A percentile compares a stretch with the other conserved stretches of the same genome.
Conservation (phyloP, 495 filamentous ascomycete species). For the Trichoderma gamsii region DNA sequence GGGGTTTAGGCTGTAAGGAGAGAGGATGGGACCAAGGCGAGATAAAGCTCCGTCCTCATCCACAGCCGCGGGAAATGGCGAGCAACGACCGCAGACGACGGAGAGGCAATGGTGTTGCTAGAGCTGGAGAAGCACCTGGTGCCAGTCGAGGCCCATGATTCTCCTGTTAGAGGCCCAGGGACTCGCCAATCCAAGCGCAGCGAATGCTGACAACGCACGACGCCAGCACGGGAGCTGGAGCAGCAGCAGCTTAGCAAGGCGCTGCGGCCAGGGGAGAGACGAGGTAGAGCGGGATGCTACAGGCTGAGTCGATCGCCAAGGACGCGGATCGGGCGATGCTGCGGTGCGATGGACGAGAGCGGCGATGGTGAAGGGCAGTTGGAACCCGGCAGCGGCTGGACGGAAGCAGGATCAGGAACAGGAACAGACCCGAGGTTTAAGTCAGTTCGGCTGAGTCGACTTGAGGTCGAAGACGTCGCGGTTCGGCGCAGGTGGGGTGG, state of each 20-base stretch:
- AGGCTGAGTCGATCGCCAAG: neutral
- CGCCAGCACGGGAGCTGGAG: neutral
- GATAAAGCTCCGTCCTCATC: constrained; percentile 7
- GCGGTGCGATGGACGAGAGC: neutral
- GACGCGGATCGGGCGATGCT: neutral
- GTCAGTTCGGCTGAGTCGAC: neutral
- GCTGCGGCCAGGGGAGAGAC: neutral
- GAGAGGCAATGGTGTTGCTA: constrained; percentile 9
- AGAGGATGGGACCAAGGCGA: constrained; percentile 10
- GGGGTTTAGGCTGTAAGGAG: constrained; percentile 7
- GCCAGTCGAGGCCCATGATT: constrained; percentile 14
- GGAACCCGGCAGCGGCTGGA: neutral
- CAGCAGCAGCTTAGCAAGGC: neutral
- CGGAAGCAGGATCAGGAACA: neutral
- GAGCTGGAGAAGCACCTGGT: constrained; percentile 11
- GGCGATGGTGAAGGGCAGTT: too few relatives aligned
- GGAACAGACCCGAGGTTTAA: neutral
- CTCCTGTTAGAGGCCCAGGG: constrained; percentile 7
- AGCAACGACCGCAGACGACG: constrained; percentile 1
- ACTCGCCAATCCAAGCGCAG: constrained; percentile 14
- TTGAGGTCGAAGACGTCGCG: neutral
- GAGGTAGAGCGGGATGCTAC: neutral
- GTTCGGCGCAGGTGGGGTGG: constrained; percentile 10
- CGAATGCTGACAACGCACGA: constrained; percentile 10
- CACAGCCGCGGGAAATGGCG: constrained; percentile 10